Conservation (phyloP, 495 filamentous ascomycete species). For the Chlorociboria aeruginascens region DNA sequence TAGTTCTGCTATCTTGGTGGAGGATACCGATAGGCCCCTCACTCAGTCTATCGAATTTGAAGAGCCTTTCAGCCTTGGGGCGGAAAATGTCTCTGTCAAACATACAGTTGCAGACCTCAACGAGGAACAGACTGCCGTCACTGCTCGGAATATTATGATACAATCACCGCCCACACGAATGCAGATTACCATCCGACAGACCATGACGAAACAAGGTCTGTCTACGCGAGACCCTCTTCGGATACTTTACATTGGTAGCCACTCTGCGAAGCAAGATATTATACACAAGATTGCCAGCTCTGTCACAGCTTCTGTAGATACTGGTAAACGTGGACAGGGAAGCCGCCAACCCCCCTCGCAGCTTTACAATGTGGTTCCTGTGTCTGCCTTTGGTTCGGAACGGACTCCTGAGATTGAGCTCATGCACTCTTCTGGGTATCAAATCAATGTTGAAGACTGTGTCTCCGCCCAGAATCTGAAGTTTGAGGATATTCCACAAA, state of each 20-base stretch:
- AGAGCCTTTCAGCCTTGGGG: constrained; percentile 39
- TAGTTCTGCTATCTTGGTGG: constrained; percentile 20
- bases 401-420: constrained; percentile 60
- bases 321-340: constrained; percentile 16
- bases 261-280: constrained; percentile 52
- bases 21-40: constrained; percentile 24
- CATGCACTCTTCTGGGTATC: constrained; percentile 52
- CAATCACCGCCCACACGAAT: constrained; percentile 25
- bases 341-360: constrained; percentile 29
- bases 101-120: constrained; percentile 50
- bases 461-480: constrained; percentile 36
- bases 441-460: constrained; percentile 67
- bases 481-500: constrained; percentile 20
- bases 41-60: constrained; percentile 44
- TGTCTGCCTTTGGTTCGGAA: constrained; percentile 55
- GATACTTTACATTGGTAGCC: constrained; percentile 55
- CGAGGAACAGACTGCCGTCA: constrained; percentile 35
- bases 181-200: constrained; percentile 54
- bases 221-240: constrained; percentile 54
- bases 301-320: constrained; percentile 30
- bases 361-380: constrained; percentile 60
- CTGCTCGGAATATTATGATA: constrained; percentile 30
- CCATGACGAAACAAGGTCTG: constrained; percentile 54
- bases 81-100: constrained; percentile 46
- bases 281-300: constrained; percentile 66